These are phyloP conservation scores for Magnolia kwangsiensis DNA, from an alignment of 164 flowering plant genomes.

Conservation along the genomic window DNA sequence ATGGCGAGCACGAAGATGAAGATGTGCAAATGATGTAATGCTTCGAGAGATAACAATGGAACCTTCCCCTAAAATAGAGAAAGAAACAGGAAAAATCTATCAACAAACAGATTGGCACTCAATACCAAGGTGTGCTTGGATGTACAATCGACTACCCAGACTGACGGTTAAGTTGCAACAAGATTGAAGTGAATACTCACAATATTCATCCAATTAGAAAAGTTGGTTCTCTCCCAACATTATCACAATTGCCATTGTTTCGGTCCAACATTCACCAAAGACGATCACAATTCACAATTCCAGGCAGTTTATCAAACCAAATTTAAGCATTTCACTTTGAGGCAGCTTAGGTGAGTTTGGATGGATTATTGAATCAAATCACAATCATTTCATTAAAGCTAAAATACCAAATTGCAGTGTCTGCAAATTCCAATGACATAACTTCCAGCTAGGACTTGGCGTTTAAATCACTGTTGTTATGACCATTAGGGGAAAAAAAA, in stretches of 20 bases:
- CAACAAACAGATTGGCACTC: background rate
- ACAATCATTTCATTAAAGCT: background rate
- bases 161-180: background rate
- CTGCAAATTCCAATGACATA: background rate
- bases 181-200: no score
- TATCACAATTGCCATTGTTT: background rate
- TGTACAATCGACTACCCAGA: background rate
- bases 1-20: constrained; percentile 88
- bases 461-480: background rate
- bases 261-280: background rate
- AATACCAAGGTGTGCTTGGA: background rate
- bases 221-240: no score
- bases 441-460: background rate
- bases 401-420: background rate
- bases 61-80: constrained; percentile 55
- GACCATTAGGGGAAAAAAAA: background rate
- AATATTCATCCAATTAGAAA: no score
- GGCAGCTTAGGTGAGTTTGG: background rate
- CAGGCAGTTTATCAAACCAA: no score
- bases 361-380: background rate
- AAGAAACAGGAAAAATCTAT: background rate
- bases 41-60: constrained; percentile 65
- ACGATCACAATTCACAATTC: no score
- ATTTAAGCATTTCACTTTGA: no score
- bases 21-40: constrained; percentile 82